Evolutionary conservation across 768 basidiomycete species (phyloP).

Genomic region (Lepiota venenata): DNA sequence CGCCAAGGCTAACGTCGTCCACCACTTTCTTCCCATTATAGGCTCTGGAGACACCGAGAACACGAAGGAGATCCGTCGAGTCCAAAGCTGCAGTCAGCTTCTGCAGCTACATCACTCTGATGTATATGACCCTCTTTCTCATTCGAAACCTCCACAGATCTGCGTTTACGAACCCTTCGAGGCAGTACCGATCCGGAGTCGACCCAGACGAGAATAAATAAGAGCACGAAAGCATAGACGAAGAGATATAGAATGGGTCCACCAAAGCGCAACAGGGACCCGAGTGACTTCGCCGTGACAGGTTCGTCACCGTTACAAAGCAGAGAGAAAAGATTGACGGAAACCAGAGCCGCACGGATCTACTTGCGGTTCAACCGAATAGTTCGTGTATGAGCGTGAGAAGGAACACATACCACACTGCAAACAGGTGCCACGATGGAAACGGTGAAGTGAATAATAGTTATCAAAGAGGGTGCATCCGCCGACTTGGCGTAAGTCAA

Average conservation of each 20-base stretch:
- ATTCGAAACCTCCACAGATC: constrained; percentile 5
- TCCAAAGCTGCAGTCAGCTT: constrained; percentile 44
- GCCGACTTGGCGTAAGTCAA: constrained; percentile 70
- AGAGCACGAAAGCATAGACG: constrained; percentile 52
- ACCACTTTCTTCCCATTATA: constrained; percentile 59
- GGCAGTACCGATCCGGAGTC: constrained; percentile 63
- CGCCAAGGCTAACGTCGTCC: constrained; percentile 69
- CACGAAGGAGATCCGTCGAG: constrained; percentile 57
- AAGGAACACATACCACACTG: constrained; percentile 48
- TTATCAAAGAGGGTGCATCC: constrained; percentile 49
- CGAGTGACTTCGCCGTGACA: constrained; percentile 44
- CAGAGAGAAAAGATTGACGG: constrained; percentile 72
- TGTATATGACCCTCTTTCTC: constrained; percentile 12
- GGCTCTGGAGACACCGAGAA: constrained; percentile 59
- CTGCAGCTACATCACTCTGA: constrained; percentile 51
- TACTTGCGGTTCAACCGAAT: constrained; percentile 20
- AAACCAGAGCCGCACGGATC: constrained; percentile 70
- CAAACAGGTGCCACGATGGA: constrained; percentile 68
- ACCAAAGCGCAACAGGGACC: constrained; percentile 58
- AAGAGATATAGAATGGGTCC: constrained; percentile 76
- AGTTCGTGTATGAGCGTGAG: background rate
- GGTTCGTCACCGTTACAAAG: constrained; percentile 56
- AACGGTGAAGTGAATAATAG: constrained; percentile 65
- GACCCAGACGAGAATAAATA: constrained; percentile 64
- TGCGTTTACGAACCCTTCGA: constrained; percentile 28